Evolutionary conservation across 352 stramenopile genomes (phyloP), one percentile per base, ranked within the genome.

Genomic region (Pythium scleroteichum): DNA sequence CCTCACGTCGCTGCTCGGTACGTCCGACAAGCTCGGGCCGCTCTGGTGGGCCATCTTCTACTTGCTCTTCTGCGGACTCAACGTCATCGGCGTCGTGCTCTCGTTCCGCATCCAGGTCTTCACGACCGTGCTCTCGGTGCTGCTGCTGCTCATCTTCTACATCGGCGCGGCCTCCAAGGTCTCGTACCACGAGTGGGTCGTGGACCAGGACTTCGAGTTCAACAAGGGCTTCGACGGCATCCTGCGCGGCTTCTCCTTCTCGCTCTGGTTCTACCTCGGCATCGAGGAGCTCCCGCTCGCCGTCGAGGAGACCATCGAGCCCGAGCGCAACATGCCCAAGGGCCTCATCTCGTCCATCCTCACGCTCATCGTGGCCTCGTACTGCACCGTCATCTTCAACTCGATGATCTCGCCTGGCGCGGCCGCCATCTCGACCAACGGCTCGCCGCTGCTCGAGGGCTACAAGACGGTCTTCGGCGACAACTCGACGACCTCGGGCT

Each of bases 381-480:
- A 82, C 35, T 67, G 71, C 24, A 90, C 81, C 1, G 46, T 76
- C 26, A 73, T 83, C 10, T 88, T 82, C 69, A 87, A 72, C 59
- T 83, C 76, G 10, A 60, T 82, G 20, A 85, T 90, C 40, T 54
- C 51, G 8, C 80, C 80, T 1, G 80, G 80, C 2, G 75, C 80
- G 6, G 48, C 57, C 3, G 68, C 26, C 3, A 73, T 87, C 1
- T 75, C 63, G n/a, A 49, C 57, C 16, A 71, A 71, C 0, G 72
- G 64, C 27, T 79, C 75, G 32, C 78, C 78, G 0, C 55, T 90
- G 24, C 62, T 89, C 12, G 69, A 75, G 10, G 82, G 79, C 22
- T 91, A 91, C 75, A 82, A 91, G 61, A 80, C 68, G 27, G 73
- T 88, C 5, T 90, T 90, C 53, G 81, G 81, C 12, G 81, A 88